Base-by-base conservation (phyloP, 1,284 basidiomycete species). In the Apiotrichum siamense region DNA sequence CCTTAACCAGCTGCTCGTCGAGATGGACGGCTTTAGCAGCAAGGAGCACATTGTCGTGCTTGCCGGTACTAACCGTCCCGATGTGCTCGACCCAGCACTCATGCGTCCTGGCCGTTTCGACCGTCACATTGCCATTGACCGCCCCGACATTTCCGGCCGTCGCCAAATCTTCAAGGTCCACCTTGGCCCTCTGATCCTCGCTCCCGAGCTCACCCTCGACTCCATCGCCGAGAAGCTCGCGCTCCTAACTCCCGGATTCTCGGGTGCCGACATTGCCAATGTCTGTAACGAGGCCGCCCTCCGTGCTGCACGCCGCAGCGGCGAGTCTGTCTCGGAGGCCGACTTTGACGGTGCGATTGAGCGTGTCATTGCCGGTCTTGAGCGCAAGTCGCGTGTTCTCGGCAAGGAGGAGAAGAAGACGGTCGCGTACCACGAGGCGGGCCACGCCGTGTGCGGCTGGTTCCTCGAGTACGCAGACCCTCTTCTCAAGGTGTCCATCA, bases 11-110 rank as follows among this genome's bases (percentile, higher is more conserved):
- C 80, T 99, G 17, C 79, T 99, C 54, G 94, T 98, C 40, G 94
- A 99, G 78, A 98, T 99, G 94, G 94, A 99, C 73, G 94, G 94
- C 33, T 98, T 99, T 76, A 86, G 87, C 39, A 94, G 92, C 13
- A 84, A 88, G 59, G 90, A 97, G 73, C 92, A 97, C 67, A 85
- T 98, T 57, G 94, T 98, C 50, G 87, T 99, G 17, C 81, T 98
- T 33, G 91, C 96, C 0, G 94, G 96, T 61, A 98, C 96, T 20
- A 98, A 98, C 76, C 79, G 96, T 65, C 86, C 92, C 11, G 94
- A 98, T 65, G 93, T 98, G 18, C 85, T 98, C 45, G 94, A 98
- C 69, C 81, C 85, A 21, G 94, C 94, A 0, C 79, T 98, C 52
- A 84, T 97, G 83, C 90, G 96, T 54, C 94, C 94, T 7, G 94